Evolutionary conservation across 108 stramenopile species (phyloP).

Genomic region (Nitzschia sp.): DNA sequence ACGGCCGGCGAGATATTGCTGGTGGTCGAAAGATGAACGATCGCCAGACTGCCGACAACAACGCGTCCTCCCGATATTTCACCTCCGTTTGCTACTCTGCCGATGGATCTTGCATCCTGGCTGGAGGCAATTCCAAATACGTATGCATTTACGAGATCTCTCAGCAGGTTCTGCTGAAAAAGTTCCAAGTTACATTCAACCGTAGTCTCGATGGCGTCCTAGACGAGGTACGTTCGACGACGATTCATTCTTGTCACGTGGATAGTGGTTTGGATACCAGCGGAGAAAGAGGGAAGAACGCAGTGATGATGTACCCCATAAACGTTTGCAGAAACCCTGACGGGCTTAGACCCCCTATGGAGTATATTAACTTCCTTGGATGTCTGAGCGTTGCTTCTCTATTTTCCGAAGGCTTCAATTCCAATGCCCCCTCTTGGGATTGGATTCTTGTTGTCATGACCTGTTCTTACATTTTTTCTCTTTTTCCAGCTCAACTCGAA

Average conservation of each 20-base stretch:
- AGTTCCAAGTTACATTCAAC: conserved; percentile 99
- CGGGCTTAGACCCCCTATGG: conserved; percentile 50
- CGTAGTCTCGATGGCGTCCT: conserved; percentile 88
- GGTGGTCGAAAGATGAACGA: conserved; percentile 91
- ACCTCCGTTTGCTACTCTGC: conserved; percentile 95
- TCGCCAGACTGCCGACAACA: conserved; percentile 86
- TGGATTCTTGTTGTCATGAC: too few species aligned
- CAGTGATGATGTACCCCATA: conserved; percentile 77
- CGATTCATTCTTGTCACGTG: background rate
- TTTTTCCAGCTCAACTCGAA: conserved; percentile 73
- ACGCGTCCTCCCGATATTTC: conserved; percentile 91
- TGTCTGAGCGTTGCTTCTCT: conserved; percentile 53
- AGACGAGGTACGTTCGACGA: conserved; percentile 69
- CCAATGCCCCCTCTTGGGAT: too few species aligned
- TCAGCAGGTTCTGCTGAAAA: conserved; percentile 92
- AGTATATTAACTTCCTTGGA: conserved; percentile 64
- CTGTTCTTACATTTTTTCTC: too few species aligned
- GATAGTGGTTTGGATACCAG: too few species aligned
- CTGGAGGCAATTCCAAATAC: conserved; percentile 97
- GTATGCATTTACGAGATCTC: conserved; percentile 97
- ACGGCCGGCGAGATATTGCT: conserved; percentile 86
- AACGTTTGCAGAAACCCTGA: conserved; percentile 66
- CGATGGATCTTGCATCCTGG: conserved; percentile 94
- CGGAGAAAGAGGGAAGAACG: conserved; percentile 14
- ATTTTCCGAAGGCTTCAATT: too few species aligned